These are phyloP conservation scores for Skeletonema grethae DNA, from an alignment of 108 stramenopile species.

Conservation along the genomic window DNA sequence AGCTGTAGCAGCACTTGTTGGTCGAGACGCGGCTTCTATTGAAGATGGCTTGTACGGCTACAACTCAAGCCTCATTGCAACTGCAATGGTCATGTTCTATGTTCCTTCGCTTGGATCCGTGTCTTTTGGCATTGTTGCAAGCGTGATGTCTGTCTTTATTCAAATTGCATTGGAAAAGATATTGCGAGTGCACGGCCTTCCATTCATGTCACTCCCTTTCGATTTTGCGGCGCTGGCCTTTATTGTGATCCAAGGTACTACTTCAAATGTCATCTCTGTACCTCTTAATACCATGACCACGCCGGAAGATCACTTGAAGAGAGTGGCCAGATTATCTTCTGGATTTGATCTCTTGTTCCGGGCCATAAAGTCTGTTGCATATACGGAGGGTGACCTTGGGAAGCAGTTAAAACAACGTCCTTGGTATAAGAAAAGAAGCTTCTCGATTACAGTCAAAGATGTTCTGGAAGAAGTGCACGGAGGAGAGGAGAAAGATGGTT, in stretches of 20 bases:
- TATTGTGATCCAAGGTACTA: conserved; percentile 47
- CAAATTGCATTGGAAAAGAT: conserved; percentile 33
- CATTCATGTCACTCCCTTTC: conserved; percentile 55
- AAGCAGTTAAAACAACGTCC: neutral
- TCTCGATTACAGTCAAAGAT: neutral
- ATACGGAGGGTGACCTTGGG: neutral
- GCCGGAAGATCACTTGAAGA: conserved; percentile 46
- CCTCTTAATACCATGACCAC: conserved; percentile 47
- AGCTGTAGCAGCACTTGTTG: conserved; percentile 18
- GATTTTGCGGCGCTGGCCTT: conserved; percentile 30
- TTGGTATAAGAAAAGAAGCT: neutral
- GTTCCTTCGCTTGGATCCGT: conserved; percentile 20
- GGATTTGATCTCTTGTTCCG: conserved; percentile 36
- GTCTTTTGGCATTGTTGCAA: conserved; percentile 25
- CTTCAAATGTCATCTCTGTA: conserved; percentile 36
- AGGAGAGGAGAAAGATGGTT: neutral
- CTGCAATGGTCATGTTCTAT: conserved; percentile 49
- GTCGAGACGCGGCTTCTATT: conserved; percentile 14
- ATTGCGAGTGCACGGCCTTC: conserved; percentile 37
- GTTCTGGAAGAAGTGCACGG: neutral
- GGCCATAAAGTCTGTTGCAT: conserved; percentile 10
- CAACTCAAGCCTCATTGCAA: conserved; percentile 34
- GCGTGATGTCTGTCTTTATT: conserved; percentile 31
- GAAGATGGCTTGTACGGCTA: conserved; percentile 44
- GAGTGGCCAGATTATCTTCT: conserved; percentile 11